Evolutionary conservation across 2,329 filamentous ascomycete genomes (phyloP), one percentile per base, ranked within the genome.

Genomic region (Neofusicoccum sp.): DNA sequence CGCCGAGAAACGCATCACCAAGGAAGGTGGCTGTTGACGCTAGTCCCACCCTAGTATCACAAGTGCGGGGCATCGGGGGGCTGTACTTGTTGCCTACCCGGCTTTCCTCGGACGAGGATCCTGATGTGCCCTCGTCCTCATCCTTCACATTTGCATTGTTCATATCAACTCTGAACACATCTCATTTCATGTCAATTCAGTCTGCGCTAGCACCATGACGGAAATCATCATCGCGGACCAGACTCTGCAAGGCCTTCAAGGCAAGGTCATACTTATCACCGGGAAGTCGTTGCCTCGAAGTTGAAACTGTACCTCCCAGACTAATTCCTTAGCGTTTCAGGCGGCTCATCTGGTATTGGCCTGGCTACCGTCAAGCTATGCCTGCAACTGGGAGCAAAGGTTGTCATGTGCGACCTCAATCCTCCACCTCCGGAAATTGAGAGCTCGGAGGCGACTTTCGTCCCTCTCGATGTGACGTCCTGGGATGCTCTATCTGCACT

Each of bases 331-430:
- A 33, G 31, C 4, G 9, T 7, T 31, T 0, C 41, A 81, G 85
- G 85, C 54, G 83, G 83, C 62, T 84, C 83, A 0, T 86, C 84
- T 2, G 86, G 86, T 14, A 88, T 88, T 60, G 85, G 86, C 36
- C 79, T 86, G 12, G 83, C 83, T 61, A 86, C 85, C 1, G 78
- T 81, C 6, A 71, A 80, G 7, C 74, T 83, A 2, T 79, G 87
- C 12, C 75, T 87, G 6, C 74, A 79, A 0, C 71, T 81, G 0
- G 85, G 84, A 22, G 85, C 84, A 33, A 79, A 77, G 14, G 85
- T 88, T 16, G 78, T 87, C 64, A 81, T 80, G 31, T 82, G 78
- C 39, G 86, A 89, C 67, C 64, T 87, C 45, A 80, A 82, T 43
- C 73, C 80, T 1, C 74, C 78, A 0, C 59, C 59, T 9, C 71